Conservation (phyloP, 2,329 filamentous ascomycete genomes). For the Fusarium mexicanum region DNA sequence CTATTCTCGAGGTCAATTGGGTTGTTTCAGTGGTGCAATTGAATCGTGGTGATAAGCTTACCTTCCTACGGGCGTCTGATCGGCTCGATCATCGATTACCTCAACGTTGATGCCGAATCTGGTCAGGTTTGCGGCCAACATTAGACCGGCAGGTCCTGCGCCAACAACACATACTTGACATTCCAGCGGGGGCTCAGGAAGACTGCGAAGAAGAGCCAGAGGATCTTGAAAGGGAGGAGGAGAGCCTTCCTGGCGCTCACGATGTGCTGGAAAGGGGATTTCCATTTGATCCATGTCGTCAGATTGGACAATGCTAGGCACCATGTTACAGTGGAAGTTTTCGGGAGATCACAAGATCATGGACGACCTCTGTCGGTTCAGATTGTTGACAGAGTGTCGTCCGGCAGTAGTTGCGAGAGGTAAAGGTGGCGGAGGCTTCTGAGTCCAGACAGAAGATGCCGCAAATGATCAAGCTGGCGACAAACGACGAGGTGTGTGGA, state of each 20-base stretch:
- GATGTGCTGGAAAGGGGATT: slow-evolving; percentile 33
- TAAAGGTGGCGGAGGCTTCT: slow-evolving; percentile 5
- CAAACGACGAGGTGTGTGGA: slow-evolving; percentile 18
- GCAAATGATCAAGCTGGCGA: slow-evolving; percentile 21
- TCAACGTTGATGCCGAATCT: slow-evolving; percentile 73
- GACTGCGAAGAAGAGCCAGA: slow-evolving; percentile 59
- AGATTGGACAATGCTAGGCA: slow-evolving; percentile 50
- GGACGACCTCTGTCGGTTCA: slow-evolving; percentile 42
- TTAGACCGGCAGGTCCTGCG: slow-evolving; percentile 65
- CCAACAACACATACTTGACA: slow-evolving; percentile 64
- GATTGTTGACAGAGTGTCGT: slow-evolving; percentile 41
- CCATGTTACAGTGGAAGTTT: slow-evolving; percentile 32
- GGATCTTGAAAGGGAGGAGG: slow-evolving; percentile 54
- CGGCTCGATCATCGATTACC: slow-evolving; percentile 74
- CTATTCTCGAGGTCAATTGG: slow-evolving; percentile 46
- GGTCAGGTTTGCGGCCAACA: slow-evolving; percentile 65
- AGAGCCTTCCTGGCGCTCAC: slow-evolving; percentile 44
- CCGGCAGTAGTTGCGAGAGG: slow-evolving; percentile 28
- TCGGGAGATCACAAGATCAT: slow-evolving; percentile 37
- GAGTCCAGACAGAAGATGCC: slow-evolving; percentile 3
- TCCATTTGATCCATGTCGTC: slow-evolving; percentile 42
- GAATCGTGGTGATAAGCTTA: slow-evolving; percentile 38
- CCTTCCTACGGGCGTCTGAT: slow-evolving; percentile 73
- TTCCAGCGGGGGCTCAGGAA: slow-evolving; percentile 57
- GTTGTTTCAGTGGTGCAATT: background rate